Evolutionary conservation across 73 alveolate species (phyloP).

Genomic region (Stentor coeruleus): DNA sequence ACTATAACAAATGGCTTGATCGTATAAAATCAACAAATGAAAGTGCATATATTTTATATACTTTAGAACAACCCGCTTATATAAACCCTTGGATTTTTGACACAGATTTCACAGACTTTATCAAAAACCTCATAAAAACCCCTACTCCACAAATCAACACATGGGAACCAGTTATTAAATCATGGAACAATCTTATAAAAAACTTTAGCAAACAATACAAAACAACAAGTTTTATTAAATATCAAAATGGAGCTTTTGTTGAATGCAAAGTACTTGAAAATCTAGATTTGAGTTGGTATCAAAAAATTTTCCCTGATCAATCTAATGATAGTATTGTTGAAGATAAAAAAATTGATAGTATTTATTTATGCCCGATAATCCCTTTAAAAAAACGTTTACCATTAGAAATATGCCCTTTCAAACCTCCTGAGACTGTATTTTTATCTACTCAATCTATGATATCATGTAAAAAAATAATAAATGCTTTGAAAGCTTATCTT

Average conservation of each 20-base stretch:
- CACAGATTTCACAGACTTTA: background rate
- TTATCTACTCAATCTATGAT: background rate
- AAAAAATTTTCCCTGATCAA: too few relatives aligned
- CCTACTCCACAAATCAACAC: background rate
- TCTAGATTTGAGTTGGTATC: too few relatives aligned
- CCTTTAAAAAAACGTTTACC: background rate
- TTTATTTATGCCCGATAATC: background rate
- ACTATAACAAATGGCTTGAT: too few relatives aligned
- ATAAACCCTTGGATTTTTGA: background rate
- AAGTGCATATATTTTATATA: too few relatives aligned
- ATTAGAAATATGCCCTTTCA: background rate
- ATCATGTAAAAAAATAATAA: background rate
- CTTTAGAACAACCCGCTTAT: background rate
- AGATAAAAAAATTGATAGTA: background rate
- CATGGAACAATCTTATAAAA: background rate
- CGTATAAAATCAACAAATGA: too few relatives aligned
- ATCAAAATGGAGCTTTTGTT: too few relatives aligned
- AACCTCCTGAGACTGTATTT: background rate
- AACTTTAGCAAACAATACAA: background rate
- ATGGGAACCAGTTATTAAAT: background rate
- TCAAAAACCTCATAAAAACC: background rate
- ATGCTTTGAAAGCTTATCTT: background rate
- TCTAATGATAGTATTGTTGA: background rate
- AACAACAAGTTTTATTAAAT: too few relatives aligned
- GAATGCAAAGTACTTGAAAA: too few relatives aligned